phyloP scores from a whole-genome alignment of 2,329 filamentous ascomycete genomes.

The Phaeosphaeriaceae sp. region DNA sequence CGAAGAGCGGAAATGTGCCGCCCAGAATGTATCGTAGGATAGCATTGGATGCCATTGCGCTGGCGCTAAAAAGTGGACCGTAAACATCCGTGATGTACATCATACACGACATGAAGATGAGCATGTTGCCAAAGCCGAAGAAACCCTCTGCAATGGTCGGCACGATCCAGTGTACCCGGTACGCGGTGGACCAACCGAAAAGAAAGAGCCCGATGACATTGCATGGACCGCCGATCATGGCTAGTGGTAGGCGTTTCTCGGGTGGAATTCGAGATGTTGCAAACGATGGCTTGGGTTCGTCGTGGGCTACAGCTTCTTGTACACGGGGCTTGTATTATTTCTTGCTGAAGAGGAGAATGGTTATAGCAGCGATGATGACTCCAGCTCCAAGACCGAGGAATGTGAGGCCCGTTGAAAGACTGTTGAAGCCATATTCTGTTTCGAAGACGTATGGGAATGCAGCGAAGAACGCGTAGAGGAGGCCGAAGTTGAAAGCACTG shows the following conservation, averaged over 20 bases:
- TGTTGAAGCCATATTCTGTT: conserved; percentile 18
- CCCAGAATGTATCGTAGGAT: conserved; percentile 63
- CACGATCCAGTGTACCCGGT: conserved; percentile 15
- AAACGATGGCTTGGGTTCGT: conserved; percentile 33
- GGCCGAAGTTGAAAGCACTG: conserved; percentile 30
- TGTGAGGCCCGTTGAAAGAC: conserved; percentile 9
- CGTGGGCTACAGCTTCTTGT: neutral
- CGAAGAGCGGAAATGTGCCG: conserved; percentile 67
- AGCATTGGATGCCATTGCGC: conserved; percentile 66
- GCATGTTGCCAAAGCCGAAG: conserved; percentile 49
- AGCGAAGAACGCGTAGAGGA: conserved; percentile 36
- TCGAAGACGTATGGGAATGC: conserved; percentile 32
- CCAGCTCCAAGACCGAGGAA: conserved; percentile 32
- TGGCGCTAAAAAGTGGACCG: conserved; percentile 69
- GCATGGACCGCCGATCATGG: conserved; percentile 34
- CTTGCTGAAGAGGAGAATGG: conserved; percentile 34
- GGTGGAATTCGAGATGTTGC: conserved; percentile 22
- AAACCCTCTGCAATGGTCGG: conserved; percentile 44
- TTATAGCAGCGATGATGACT: conserved; percentile 15
- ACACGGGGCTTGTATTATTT: conserved; percentile 33
- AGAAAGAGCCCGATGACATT: neutral
- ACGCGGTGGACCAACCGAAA: conserved; percentile 8
- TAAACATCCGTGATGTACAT: conserved; percentile 59
- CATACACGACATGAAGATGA: conserved; percentile 55
- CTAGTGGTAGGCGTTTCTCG: conserved; percentile 9